These are phyloP conservation scores for Entomortierella parvispora DNA, from an alignment of 192 early-diverging fungal species.

Conservation along the genomic window DNA sequence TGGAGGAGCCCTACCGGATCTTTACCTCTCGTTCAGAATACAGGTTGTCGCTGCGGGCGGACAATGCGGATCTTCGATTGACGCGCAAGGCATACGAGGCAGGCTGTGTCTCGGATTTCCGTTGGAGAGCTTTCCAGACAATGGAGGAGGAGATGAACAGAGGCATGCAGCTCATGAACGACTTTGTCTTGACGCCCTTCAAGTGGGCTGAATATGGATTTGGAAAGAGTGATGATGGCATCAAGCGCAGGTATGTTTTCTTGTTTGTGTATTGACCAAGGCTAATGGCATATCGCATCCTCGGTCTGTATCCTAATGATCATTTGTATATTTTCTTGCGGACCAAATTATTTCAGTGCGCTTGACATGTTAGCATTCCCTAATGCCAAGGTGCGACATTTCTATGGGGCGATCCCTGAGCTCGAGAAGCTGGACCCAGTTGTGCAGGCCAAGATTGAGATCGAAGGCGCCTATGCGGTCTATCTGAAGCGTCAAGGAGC, in stretches of 20 bases:
- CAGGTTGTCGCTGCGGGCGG: conserved; percentile 76
- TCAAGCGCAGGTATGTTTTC: conserved; percentile 47
- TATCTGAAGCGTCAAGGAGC: conserved; percentile 71
- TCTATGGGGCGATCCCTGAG: conserved; percentile 64
- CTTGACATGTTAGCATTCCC: conserved; percentile 61
- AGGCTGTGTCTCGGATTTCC: conserved; percentile 58
- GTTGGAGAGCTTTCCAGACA: conserved; percentile 56
- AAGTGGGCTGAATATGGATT: conserved; percentile 63
- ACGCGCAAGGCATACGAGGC: conserved; percentile 73
- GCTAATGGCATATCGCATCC: no score
- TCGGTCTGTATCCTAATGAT: no score
- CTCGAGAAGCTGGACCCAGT: conserved; percentile 60
- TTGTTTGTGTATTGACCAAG: no score
- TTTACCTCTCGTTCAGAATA: conserved; percentile 89
- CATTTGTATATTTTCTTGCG: background rate
- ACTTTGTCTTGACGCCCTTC: conserved; percentile 59
- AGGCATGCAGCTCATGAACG: conserved; percentile 61
- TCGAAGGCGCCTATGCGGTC: conserved; percentile 74
- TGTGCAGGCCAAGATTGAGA: conserved; percentile 63
- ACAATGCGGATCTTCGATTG: conserved; percentile 82
- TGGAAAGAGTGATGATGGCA: conserved; percentile 49
- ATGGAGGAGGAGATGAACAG: conserved; percentile 57
- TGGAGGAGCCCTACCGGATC: conserved; percentile 84
- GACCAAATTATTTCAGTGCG: conserved; percentile 44
- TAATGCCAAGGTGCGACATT: conserved; percentile 56